phyloP scores from a whole-genome alignment of 352 stramenopile species.

The Globisporangium lucens region DNA sequence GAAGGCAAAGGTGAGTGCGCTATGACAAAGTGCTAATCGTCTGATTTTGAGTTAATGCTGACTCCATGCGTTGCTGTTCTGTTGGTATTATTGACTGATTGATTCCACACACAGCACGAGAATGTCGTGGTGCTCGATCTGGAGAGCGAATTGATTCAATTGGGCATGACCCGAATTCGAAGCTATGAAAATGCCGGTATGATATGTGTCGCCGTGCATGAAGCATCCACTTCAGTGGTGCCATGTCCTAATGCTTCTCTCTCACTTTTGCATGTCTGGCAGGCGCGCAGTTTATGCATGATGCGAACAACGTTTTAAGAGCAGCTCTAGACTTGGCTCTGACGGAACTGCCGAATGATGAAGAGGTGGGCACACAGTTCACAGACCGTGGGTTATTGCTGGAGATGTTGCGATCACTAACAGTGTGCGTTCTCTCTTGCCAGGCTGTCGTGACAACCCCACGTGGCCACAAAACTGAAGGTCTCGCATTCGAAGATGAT shows the following conservation, averaged over 20 bases:
- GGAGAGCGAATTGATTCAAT: constrained; percentile 82
- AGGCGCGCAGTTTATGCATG: constrained; percentile 68
- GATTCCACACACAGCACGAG: constrained; percentile 47
- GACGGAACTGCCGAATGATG: constrained; percentile 77
- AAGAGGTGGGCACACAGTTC: constrained; percentile 39
- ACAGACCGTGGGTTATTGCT: not conserved
- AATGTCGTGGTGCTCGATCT: constrained; percentile 85
- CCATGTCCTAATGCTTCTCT: not conserved
- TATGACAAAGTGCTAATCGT: not conserved
- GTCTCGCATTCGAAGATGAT: constrained; percentile 70
- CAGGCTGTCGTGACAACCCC: constrained; percentile 77
- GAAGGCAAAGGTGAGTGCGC: constrained; percentile 68
- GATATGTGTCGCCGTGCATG: not conserved
- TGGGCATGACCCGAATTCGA: constrained; percentile 77
- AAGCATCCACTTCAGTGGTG: not conserved
- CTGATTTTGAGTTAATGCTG: not conserved
- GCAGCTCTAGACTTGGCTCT: constrained; percentile 67
- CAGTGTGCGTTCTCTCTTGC: not conserved
- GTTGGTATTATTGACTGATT: not conserved
- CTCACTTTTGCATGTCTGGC: not conserved
- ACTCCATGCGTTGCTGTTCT: not conserved
- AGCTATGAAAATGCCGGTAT: constrained; percentile 67
- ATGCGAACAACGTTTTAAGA: constrained; percentile 68
- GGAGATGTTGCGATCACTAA: not conserved
- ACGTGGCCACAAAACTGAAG: constrained; percentile 65